Percentiles rank a stretch among this genome's conserved stretches.
Conservation (phyloP, 495 filamentous ascomycete genomes). For the Margaritispora aquatica region DNA sequence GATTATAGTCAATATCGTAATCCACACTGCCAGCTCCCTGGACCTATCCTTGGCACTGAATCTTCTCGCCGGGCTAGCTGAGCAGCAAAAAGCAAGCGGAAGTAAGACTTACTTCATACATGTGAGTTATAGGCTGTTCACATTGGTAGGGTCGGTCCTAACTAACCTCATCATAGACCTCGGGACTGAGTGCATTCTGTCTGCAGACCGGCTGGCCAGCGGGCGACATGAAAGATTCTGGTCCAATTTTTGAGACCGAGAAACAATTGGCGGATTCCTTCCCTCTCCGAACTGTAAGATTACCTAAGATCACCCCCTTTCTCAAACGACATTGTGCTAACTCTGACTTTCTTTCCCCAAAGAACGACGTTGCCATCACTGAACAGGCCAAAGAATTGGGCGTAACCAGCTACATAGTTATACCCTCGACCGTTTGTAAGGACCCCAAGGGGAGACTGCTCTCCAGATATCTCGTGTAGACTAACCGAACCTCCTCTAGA, state of each 20-base stretch:
- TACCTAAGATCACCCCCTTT: constrained; percentile 4
- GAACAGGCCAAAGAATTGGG: constrained; percentile 26
- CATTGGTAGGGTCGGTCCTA: constrained; percentile 21
- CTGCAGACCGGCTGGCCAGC: constrained; percentile 28
- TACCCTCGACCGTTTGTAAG: constrained; percentile 30
- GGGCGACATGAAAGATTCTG: constrained; percentile 27
- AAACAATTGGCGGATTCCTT: constrained; percentile 25
- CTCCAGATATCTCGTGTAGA: no score
- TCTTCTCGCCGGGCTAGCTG: constrained; percentile 19
- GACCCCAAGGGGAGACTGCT: no score
- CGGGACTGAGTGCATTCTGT: constrained; percentile 25
- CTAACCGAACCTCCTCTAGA: constrained; percentile 26
- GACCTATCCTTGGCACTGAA: constrained; percentile 16
- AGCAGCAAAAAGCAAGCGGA: constrained; percentile 18
- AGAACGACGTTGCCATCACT: constrained; percentile 25
- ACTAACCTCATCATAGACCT: constrained; percentile 24
- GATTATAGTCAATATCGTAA: constrained; percentile 21
- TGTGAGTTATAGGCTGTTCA: constrained; percentile 23
- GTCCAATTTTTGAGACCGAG: constrained; percentile 25
- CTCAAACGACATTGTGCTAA: constrained; percentile 11
- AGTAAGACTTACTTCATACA: constrained; percentile 24
- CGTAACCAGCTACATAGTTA: constrained; percentile 29
- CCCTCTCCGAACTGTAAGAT: constrained; percentile 25
- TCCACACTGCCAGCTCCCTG: constrained; percentile 26
- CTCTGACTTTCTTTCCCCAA: constrained; percentile 15